phyloP scores from a whole-genome alignment of 2,329 filamentous ascomycete genomes.

The Diaporthe ilicicola region DNA sequence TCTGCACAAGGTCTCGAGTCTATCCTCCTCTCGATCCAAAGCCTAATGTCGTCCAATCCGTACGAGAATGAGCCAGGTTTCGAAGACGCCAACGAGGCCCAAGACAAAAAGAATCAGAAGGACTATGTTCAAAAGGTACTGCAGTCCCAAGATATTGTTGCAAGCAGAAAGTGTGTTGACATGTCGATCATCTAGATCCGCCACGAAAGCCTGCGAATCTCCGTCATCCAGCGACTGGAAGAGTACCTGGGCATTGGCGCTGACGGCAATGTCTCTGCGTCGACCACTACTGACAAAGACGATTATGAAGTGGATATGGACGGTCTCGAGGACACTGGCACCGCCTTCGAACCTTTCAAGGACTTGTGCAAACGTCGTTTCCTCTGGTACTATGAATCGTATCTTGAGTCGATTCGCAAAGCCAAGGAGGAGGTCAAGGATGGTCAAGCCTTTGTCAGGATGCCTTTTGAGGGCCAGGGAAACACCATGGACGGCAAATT shows the following conservation, averaged over 20 bases:
- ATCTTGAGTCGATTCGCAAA: slow-evolving; percentile 74
- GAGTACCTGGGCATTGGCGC: slow-evolving; percentile 73
- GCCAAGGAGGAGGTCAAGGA: slow-evolving; percentile 71
- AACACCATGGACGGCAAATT: slow-evolving; percentile 91
- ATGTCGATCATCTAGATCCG: slow-evolving; percentile 68
- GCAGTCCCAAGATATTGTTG: no score
- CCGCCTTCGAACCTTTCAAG: slow-evolving; percentile 84
- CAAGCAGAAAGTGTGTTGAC: background rate
- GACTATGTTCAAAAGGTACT: slow-evolving; percentile 82
- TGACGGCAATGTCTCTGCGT: slow-evolving; percentile 52
- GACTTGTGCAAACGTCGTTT: slow-evolving; percentile 92
- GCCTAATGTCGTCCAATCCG: slow-evolving; percentile 90
- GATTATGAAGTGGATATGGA: slow-evolving; percentile 60
- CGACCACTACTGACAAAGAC: slow-evolving; percentile 44
- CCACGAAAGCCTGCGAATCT: slow-evolving; percentile 88
- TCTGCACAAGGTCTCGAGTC: slow-evolving; percentile 95
- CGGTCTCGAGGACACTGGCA: slow-evolving; percentile 55
- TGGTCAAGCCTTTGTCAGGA: slow-evolving; percentile 72
- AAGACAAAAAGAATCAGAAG: slow-evolving; percentile 77
- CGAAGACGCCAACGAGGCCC: slow-evolving; percentile 73
- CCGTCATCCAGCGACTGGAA: slow-evolving; percentile 87
- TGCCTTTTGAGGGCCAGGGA: slow-evolving; percentile 82
- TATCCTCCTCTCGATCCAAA: slow-evolving; percentile 94
- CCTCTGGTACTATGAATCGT: slow-evolving; percentile 94
- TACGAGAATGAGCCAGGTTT: slow-evolving; percentile 98